These are phyloP conservation scores for Trichophyton mentagrophytes DNA, from an alignment of 2,329 filamentous ascomycete genomes.

Conservation along the genomic window DNA sequence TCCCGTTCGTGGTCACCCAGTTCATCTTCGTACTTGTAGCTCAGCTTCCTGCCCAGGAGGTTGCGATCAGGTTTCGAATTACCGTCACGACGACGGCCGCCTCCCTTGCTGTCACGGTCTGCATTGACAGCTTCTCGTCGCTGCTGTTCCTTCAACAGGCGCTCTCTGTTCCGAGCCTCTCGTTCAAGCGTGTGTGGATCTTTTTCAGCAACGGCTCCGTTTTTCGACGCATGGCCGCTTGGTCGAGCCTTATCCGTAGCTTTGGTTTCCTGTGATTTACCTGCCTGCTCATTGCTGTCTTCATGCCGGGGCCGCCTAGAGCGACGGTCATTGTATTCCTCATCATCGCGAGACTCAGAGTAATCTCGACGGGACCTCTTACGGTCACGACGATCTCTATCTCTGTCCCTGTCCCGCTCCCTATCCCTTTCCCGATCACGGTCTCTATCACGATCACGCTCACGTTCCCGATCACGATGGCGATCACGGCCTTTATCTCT, in stretches of 20 bases:
- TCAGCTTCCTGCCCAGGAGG: conserved; percentile 27
- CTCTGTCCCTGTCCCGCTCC: conserved; percentile 7
- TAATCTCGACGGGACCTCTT: conserved; percentile 33
- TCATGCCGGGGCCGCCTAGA: conserved; percentile 22
- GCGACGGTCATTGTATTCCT: conserved; percentile 25
- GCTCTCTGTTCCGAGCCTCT: conserved; percentile 51
- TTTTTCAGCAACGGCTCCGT: conserved; percentile 34
- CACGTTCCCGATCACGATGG: conserved; percentile 24
- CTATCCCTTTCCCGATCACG: conserved; percentile 35
- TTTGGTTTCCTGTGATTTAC: not conserved
- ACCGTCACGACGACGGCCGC: conserved; percentile 23
- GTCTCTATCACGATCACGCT: conserved; percentile 36
- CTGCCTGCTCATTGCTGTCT: not conserved
- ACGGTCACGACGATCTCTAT: conserved; percentile 17
- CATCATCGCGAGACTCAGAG: conserved; percentile 23
- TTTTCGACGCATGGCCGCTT: conserved; percentile 2
- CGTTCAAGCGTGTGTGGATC: conserved; percentile 65
- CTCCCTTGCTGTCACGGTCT: conserved; percentile 21
- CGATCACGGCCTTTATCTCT: conserved; percentile 16
- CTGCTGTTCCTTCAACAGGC: conserved; percentile 53
- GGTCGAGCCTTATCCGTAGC: not conserved
- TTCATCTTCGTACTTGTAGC: conserved; percentile 40
- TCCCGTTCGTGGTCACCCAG: conserved; percentile 29
- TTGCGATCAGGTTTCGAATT: conserved; percentile 20
- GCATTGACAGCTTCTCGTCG: conserved; percentile 41